Percentiles rank a stretch among this genome's conserved stretches.
phyloP scores from a whole-genome alignment of 2,329 filamentous ascomycete genomes.

The Lachnellula subtilissima region DNA sequence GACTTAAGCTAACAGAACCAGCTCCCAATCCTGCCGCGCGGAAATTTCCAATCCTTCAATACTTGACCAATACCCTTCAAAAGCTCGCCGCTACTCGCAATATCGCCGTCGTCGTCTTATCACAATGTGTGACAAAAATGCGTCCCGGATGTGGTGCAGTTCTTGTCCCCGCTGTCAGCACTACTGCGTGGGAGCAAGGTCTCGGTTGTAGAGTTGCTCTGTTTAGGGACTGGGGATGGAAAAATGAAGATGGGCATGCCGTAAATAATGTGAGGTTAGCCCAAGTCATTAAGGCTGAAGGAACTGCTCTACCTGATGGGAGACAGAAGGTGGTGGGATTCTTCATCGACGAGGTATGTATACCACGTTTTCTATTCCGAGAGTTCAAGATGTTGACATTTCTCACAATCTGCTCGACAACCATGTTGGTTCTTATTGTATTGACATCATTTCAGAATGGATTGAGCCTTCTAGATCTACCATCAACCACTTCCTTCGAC shows the following conservation, averaged over 20 bases:
- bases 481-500: constrained; percentile 9
- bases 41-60: constrained; percentile 42
- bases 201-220: constrained; percentile 69
- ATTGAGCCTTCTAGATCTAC: constrained; percentile 7
- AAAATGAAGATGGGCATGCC: constrained; percentile 37
- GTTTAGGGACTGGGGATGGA: constrained; percentile 70
- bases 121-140: constrained; percentile 79
- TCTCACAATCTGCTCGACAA: too few relatives aligned
- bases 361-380: background rate
- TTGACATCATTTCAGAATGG: constrained; percentile 7
- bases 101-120: constrained; percentile 69
- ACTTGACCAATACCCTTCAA: constrained; percentile 64
- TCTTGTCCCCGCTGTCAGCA: constrained; percentile 70
- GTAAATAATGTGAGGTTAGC: constrained; percentile 55
- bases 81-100: constrained; percentile 70
- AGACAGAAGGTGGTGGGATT: constrained; percentile 22
- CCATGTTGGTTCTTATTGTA: too few relatives aligned
- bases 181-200: constrained; percentile 74
- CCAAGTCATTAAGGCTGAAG: constrained; percentile 61
- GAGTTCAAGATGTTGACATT: background rate
- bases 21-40: constrained; percentile 32
- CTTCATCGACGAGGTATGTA: constrained; percentile 22
- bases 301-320: constrained; percentile 32
- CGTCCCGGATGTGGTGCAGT: constrained; percentile 61
- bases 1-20: constrained; percentile 1